These are phyloP conservation scores for slime mould (Dictyostelium discoideum) DNA, from an alignment of 78 protist species.

Conservation along the genomic window dicty_2.7 NC_007091.3:3970501-3971000, in stretches of 20 bases:
- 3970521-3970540: neutral
- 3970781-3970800: constrained; percentile 82
- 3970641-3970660: constrained; percentile 68
- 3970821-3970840: constrained; percentile 88
- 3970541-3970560: constrained; percentile 25
- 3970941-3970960: neutral
- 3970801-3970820: constrained; percentile 79
- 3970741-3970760: constrained; percentile 54
- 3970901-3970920: constrained; percentile 44
- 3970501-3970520: constrained; percentile 38
- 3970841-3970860: constrained; percentile 54
- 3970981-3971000: neutral
- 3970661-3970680: constrained; percentile 88
- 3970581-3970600: constrained; percentile 48
- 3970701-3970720: constrained; percentile 63
- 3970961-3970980: constrained; percentile 1
- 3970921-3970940: neutral
- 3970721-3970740: constrained; percentile 48
- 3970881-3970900: constrained; percentile 49
- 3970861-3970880: constrained; percentile 59
- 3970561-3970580: constrained; percentile 37
- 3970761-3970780: constrained; percentile 83
- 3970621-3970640: constrained; percentile 60
- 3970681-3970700: constrained; percentile 80
- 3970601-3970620: neutral